These are phyloP conservation scores for Crithidia bombi DNA, from an alignment of 208 protist genomes.

Conservation along the genomic window DNA sequence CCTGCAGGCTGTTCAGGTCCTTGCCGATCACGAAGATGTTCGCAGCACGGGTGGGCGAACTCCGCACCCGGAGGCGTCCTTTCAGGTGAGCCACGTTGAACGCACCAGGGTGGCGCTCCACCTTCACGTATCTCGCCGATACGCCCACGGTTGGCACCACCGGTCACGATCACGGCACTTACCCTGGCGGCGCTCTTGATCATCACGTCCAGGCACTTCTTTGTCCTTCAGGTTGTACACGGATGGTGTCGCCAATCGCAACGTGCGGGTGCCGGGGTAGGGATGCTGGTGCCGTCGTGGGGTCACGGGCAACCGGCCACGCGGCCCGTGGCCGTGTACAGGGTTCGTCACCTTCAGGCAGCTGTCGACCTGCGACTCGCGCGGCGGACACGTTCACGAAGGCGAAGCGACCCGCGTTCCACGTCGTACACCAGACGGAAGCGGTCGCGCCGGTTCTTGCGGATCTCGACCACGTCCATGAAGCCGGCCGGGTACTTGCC, in stretches of 20 bases:
- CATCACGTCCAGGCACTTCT: slow-evolving; percentile 93
- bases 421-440: slow-evolving; percentile 99
- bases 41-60: slow-evolving; percentile 97
- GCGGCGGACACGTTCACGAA: slow-evolving; percentile 95
- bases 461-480: slow-evolving; percentile 98
- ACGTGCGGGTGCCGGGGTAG: slow-evolving; percentile 98
- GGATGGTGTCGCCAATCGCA: slow-evolving; percentile 97
- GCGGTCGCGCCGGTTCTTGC: slow-evolving; percentile 97
- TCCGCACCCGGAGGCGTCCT: slow-evolving; percentile 90
- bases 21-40: slow-evolving; percentile 99
- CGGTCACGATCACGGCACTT: slow-evolving; percentile 97
- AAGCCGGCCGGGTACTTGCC: slow-evolving; percentile 98
- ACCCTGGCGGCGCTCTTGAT: slow-evolving; percentile 91
- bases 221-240: slow-evolving; percentile 97
- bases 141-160: slow-evolving; percentile 98
- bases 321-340: slow-evolving; percentile 90
- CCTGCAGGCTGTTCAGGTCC: slow-evolving; percentile 80
- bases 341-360: slow-evolving; percentile 95
- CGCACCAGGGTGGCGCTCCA: slow-evolving; percentile 95
- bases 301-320: slow-evolving; percentile 98
- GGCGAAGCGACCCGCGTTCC: slow-evolving; percentile 98
- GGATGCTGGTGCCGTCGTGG: slow-evolving; percentile 99
- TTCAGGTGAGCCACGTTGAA: slow-evolving; percentile 98
- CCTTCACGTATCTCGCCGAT: slow-evolving; percentile 96
- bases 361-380: slow-evolving; percentile 97